These are phyloP conservation scores for Pezicula carpinea DNA, from an alignment of 2,329 filamentous ascomycete genomes.

Conservation along the genomic window DNA sequence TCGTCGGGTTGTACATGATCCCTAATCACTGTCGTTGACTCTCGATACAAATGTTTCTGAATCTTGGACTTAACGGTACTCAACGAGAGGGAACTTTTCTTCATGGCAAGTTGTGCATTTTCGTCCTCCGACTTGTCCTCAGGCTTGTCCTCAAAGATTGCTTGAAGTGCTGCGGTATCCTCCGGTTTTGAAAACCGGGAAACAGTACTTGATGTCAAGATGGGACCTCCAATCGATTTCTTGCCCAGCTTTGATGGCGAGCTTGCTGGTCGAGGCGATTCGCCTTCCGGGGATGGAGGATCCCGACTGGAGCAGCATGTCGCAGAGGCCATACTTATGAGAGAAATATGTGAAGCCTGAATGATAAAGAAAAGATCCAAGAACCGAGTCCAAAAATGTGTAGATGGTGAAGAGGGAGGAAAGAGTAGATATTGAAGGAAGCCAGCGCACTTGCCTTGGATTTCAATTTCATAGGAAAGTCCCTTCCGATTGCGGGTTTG, in stretches of 20 bases:
- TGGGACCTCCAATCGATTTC: slow-evolving; percentile 3
- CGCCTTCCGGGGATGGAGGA: slow-evolving; percentile 26
- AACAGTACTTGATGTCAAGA: slow-evolving; percentile 7
- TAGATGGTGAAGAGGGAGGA: too few relatives aligned
- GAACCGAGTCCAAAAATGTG: too few relatives aligned
- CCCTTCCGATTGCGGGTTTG: too few relatives aligned
- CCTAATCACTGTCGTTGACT: too few relatives aligned
- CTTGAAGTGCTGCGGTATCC: slow-evolving; percentile 18
- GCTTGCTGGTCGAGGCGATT: slow-evolving; percentile 17
- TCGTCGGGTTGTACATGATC: slow-evolving; percentile 11
- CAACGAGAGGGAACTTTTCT: background rate
- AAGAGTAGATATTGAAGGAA: too few relatives aligned
- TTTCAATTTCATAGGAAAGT: too few relatives aligned
- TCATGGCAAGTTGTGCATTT: slow-evolving; percentile 1
- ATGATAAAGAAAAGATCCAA: too few relatives aligned
- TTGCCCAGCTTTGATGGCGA: slow-evolving; percentile 5
- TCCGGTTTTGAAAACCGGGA: slow-evolving; percentile 15
- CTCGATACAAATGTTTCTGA: too few relatives aligned
- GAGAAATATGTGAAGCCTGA: too few relatives aligned
- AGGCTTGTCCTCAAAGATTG: slow-evolving; percentile 20
- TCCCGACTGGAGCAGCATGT: slow-evolving; percentile 23
- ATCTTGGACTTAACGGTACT: slow-evolving; percentile 5
- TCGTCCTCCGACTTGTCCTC: slow-evolving; percentile 9
- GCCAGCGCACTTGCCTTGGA: too few relatives aligned
- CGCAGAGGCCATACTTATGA: background rate